Evolutionary conservation across 768 basidiomycete genomes (phyloP), one percentile per base, ranked within the genome.

Genomic region (Panaeolus papilionaceus): DNA sequence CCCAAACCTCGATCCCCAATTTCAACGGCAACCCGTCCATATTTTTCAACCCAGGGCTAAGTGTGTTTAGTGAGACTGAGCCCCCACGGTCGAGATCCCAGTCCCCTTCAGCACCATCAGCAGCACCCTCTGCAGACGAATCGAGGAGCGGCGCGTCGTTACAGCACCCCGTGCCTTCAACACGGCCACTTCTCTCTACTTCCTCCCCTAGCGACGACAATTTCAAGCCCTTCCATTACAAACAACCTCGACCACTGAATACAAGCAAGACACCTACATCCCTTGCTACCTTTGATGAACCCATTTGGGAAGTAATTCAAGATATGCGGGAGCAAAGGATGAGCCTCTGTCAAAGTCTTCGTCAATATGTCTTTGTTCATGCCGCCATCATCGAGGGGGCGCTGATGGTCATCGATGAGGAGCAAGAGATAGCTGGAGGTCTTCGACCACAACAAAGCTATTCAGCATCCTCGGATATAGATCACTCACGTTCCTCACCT

Each of bases 251-350:
- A 40, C 78, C 79, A 66, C 78, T 93, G 65, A 88, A 92, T 72
- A 77, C 74, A 47, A 78, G 79, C 33, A 72, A 75, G 47, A 86
- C 86, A 12, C 93, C 94, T 3, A 84, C 84, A 18, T 79, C 83
- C 54, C 78, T 94, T 68, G 88, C 88, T 51, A 81, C 83, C 40
- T 88, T 91, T 69, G 83, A 85, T 38, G 91, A 94, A 61, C 97
- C 97, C 3, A 86, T 98, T 45, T 89, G 85, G 76, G 85, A 89
- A 65, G 86, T 98, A 0, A 83, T 98, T 63, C 94, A 96, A 78
- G 94, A 96, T 75, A 95, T 99, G 91, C 86, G 97, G 54, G 91
- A 96, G 77, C 96, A 98, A 79, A 84, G 97, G 64, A 99, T 99
- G 97, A 95, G 94, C 73, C 79, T 98, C 69, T 97, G 96, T 75